Conservation (phyloP, 176 grass and related monocot genomes). For the Urochloa ruziziensis region DNA sequence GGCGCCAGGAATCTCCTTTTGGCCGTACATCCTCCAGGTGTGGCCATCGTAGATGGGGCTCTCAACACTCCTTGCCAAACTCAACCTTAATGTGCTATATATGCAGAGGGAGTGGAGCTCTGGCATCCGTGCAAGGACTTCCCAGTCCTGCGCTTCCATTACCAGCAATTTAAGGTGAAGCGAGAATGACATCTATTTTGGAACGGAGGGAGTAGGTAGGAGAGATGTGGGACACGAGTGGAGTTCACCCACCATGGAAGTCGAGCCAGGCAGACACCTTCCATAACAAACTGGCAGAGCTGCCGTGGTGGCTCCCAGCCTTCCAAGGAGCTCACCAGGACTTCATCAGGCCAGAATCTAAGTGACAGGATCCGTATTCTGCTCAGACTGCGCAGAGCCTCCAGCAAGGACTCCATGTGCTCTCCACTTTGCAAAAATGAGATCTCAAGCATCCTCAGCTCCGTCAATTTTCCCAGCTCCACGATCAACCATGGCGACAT, state of each 20-base stretch:
- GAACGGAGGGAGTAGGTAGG: not conserved
- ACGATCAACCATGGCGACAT: not conserved
- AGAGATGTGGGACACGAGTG: not conserved
- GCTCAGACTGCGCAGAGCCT: not conserved
- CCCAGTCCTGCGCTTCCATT: not conserved
- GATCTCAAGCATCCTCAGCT: not conserved
- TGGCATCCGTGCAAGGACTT: not conserved
- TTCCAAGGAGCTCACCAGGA: not conserved
- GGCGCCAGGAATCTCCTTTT: conserved; percentile 10
- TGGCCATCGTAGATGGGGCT: conserved; percentile 22
- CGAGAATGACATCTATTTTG: too few relatives aligned
- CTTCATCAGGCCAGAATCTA: not conserved
- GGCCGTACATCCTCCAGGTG: conserved; percentile 54
- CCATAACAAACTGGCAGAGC: not conserved
- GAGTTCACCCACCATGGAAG: not conserved
- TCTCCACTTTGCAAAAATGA: not conserved
- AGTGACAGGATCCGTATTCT: not conserved
- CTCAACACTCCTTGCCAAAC: not conserved
- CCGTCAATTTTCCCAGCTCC: not conserved
- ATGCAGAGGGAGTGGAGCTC: not conserved
- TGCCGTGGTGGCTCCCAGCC: not conserved
- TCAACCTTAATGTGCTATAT: not conserved
- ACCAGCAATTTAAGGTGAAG: not conserved
- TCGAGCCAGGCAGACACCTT: not conserved
- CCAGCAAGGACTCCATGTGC: not conserved